Conservation (phyloP, 345 rosid genomes). For the Orychophragmus violaceus region DNA sequence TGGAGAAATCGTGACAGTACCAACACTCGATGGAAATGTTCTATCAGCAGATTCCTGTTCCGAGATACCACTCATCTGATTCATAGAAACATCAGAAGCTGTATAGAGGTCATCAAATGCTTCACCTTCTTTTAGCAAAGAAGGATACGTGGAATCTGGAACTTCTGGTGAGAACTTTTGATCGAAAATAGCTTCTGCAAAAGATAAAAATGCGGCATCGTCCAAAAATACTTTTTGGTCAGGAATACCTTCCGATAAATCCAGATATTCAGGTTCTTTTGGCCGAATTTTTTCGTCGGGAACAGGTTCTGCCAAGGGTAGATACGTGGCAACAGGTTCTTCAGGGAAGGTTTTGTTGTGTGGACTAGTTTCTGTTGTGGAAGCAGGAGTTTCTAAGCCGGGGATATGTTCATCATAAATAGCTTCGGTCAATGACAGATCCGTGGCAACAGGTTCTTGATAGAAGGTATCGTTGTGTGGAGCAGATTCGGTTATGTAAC, state of each 20-base stretch:
- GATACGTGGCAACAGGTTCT: constrained; percentile 1
- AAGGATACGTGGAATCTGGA: constrained; percentile 6
- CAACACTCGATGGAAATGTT: too few relatives aligned
- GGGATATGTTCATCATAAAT: background rate
- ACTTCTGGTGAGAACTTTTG: constrained; percentile 31
- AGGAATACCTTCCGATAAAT: constrained; percentile 29
- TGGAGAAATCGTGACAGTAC: too few relatives aligned
- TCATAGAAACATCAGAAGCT: too few relatives aligned
- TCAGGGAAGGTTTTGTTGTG: background rate
- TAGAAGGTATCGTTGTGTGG: background rate
- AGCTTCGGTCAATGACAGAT: background rate
- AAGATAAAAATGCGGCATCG: constrained; percentile 29
- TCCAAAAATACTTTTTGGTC: constrained; percentile 31
- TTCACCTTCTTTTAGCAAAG: constrained; percentile 7
- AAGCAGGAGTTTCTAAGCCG: constrained; percentile 3
- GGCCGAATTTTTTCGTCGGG: background rate
- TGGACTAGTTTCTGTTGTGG: background rate
- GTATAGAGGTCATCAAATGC: constrained; percentile 7
- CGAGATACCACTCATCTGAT: too few relatives aligned
- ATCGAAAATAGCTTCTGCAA: constrained; percentile 32
- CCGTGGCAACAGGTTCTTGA: background rate
- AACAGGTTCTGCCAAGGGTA: background rate
- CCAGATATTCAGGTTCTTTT: constrained; percentile 24
- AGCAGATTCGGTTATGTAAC: background rate
- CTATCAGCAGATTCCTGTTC: too few relatives aligned